Evolutionary conservation across 768 basidiomycete species (phyloP), one percentile per base, ranked within the genome.

Genomic region (Cyclocybe aegerita): DNA sequence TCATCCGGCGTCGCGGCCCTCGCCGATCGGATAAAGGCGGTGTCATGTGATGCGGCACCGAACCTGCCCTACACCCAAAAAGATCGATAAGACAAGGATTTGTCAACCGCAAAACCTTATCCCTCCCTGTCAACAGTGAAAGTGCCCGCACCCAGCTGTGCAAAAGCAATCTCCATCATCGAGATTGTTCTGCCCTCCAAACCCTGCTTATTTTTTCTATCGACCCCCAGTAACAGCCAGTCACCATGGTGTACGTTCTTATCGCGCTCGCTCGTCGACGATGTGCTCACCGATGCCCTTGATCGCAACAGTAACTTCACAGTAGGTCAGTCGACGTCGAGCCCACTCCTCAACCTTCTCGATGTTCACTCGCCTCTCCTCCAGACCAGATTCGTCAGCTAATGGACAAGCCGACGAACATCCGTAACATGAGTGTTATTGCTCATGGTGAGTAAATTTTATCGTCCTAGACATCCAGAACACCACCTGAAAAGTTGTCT

Each of bases 341-440:
- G 40, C 11, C 33, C 43, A 30, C 16, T 14, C 44, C 15, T 31
- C 32, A 6, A 1, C 36, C 17, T 12, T 36, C 39, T 23, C 50
- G 46, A 52, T 49, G 38, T 54, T 59, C 14, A 60, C 56, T 30
- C 43, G 36, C 23, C 52, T 49, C 47, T 56, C 46, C 9, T 51
- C 29, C 35, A 93, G 90, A 91, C 70, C 90, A 94, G 77, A 84
- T 94, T 64, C 87, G 92, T 67, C 75, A 50, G 58, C 86, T 94
- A 57, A 94, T 94, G 92, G 88, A 93, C 81, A 74, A 70, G 69
- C 83, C 91, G 61, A 93, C 90, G 49, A 94, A 93, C 72, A 93
- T 94, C 67, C 88, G 91, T 75, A 92, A 92, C 79, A 93, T 93
- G 90, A 88, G 86, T 82, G 90, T 91, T 65, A 91, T 91, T 66